phyloP scores from a whole-genome alignment of 495 filamentous ascomycete species.

The Parathielavia hyrcaniae region DNA sequence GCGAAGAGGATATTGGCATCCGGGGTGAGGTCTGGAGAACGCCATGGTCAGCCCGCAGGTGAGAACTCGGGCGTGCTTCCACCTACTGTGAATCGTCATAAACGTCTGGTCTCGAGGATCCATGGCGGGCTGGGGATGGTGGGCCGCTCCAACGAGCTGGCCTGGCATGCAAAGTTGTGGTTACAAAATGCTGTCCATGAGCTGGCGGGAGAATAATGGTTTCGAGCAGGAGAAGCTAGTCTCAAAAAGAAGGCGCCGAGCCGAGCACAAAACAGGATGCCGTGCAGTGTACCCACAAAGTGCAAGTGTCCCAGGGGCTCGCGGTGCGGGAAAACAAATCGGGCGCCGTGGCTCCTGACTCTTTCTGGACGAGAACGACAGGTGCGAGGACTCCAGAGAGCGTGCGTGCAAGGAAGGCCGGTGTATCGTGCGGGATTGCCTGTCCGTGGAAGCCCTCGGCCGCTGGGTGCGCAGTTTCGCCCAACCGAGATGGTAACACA shows the following conservation, averaged over 20 bases:
- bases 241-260: conserved; percentile 16
- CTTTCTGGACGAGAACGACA: conserved; percentile 5
- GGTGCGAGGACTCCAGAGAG: conserved; percentile 14
- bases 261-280: conserved; percentile 14
- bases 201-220: conserved; percentile 13
- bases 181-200: conserved; percentile 34
- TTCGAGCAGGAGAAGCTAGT: conserved; percentile 17
- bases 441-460: conserved; percentile 16
- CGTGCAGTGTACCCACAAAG: conserved; percentile 16
- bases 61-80: conserved; percentile 3
- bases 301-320: conserved; percentile 8
- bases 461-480: conserved; percentile 14
- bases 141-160: conserved; percentile 35
- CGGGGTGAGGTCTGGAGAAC: conserved; percentile 55
- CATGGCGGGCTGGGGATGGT: conserved; percentile 49
- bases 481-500: conserved; percentile 34
- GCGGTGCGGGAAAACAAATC: conserved; percentile 2
- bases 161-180: conserved; percentile 24
- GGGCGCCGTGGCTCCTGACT: conserved; percentile 4
- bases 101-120: conserved; percentile 66
- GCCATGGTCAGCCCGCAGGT: conserved; percentile 7
- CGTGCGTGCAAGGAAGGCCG: conserved; percentile 10
- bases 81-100: conserved; percentile 86
- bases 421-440: conserved; percentile 11
- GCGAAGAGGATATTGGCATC: conserved; percentile 80